Percentiles rank a stretch among this genome's conserved stretches.
phyloP scores from a whole-genome alignment of 1,284 basidiomycete genomes.

The Schizophyllum commune region DNA sequence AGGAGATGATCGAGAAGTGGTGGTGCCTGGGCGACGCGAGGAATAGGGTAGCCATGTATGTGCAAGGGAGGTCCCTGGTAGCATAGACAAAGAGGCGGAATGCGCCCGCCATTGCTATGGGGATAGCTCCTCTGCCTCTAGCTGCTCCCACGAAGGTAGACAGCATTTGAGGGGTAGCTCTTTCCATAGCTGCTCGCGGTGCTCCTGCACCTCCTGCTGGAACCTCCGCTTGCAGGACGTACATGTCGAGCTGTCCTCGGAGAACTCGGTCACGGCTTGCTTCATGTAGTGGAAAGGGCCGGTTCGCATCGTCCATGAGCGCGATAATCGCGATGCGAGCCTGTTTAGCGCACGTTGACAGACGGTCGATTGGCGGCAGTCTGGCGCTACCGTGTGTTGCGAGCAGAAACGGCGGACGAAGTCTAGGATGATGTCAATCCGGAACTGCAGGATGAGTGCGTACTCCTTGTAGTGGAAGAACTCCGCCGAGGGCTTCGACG shows the following conservation, averaged over 20 bases:
- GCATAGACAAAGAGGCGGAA: background rate
- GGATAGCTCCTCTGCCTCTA: slow-evolving; percentile 22
- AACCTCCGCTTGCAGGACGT: slow-evolving; percentile 36
- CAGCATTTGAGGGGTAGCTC: slow-evolving; percentile 37
- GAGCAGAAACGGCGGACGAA: slow-evolving; percentile 40
- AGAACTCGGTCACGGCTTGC: slow-evolving; percentile 37
- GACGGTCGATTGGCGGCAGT: slow-evolving; percentile 18
- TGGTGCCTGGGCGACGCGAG: slow-evolving; percentile 72
- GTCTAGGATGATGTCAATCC: slow-evolving; percentile 40
- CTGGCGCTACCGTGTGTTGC: slow-evolving; percentile 19
- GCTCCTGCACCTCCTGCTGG: slow-evolving; percentile 28
- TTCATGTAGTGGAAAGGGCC: slow-evolving; percentile 47
- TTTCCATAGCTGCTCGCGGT: slow-evolving; percentile 39
- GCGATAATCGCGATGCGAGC: slow-evolving; percentile 33
- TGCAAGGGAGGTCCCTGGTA: slow-evolving; percentile 44
- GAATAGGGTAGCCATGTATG: slow-evolving; percentile 65
- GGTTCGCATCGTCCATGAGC: slow-evolving; percentile 45
- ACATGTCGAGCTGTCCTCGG: slow-evolving; percentile 31
- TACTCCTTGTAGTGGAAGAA: slow-evolving; percentile 40
- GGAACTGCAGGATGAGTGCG: slow-evolving; percentile 51
- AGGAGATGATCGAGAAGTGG: slow-evolving; percentile 76
- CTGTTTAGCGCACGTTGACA: slow-evolving; percentile 39
- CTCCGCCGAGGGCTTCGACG: slow-evolving; percentile 40
- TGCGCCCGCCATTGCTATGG: slow-evolving; percentile 9
- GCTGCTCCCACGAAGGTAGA: slow-evolving; percentile 38